Base-by-base conservation (phyloP, 177 flowering plant species). In the Telopea speciosissima region DNA sequence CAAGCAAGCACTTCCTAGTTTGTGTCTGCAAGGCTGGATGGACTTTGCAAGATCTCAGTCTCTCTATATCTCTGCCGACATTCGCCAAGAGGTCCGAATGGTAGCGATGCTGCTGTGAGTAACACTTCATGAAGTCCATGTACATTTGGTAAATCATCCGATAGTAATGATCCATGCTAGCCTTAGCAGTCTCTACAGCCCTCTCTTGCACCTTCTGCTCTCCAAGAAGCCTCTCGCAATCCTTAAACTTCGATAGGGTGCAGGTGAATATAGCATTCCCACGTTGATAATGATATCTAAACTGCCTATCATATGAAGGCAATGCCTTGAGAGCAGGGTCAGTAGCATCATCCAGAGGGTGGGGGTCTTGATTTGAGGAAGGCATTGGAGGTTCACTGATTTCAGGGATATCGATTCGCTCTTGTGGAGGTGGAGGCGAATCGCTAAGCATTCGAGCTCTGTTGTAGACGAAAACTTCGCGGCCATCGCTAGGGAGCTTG, bases 311-410 rank as follows among this genome's bases (percentile, higher is more conserved):
- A 77, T 93, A 96, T 2, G 97, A 90, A 74, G 98, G 93, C 75
- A 96, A 80, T 10, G 98, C 98, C 77, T 89, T 96, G 23, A 91
- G 73, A 25, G 99, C 99, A 40, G 99, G 99, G 73, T 96, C 99
- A 3, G 79, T 63, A 62, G 93, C 93, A 82, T 90, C 93, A 81
- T 96, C 99, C 72, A 93, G 68, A 19, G 97, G 96, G 61, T 96
- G 99, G 3, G 88, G 83, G 11, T 86, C 69, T 28, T 75, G 80
- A 1, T 88, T 82, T 2, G 90, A 75, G 14, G 92, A 81, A 13
- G 93, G 95, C 28, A 73, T 70, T 11, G 80, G 80, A 3, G 92
- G 90, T 11, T 85, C 88, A 1, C 76, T 63, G 63, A 83, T 74
- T 58, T 85, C 92, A 56, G 72, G 80, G 12, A 83, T 65, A 62